Evolutionary conservation across 352 stramenopile species (phyloP), one percentile per base, ranked within the genome.

Genomic region (Albugo candida): DNA sequence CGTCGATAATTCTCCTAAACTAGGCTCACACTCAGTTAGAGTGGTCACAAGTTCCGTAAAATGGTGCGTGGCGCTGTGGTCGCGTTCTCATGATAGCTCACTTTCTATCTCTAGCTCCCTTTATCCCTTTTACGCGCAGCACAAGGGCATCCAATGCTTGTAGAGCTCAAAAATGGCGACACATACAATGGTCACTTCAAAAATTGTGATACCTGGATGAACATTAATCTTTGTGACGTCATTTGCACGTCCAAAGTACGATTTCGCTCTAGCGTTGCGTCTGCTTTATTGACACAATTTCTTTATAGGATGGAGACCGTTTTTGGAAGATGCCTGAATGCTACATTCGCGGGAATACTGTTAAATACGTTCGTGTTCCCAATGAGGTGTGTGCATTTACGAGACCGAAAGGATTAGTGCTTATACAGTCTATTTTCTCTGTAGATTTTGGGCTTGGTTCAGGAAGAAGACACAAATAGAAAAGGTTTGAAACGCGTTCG

Each of bases 181-280:
- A 97, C 87, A 44, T 98, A 98, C 82, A 98, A 98, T 59, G 94
- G 95, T 20, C 81, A 93, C 45, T 72, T 99, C 36, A 84, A 96
- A 20, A 96, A 91, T 58, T 97, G 93, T 48, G 95, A 99, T 64
- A 93, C 86, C 12, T 99, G 88, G 81, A 99, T 99, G 95, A 99
- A 99, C 64, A 88, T 99, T 53, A 98, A 98, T 59, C 64, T 99
- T 27, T 74, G 81, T 13, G 93, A 98, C 59, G 93, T 98, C n/a
- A 98, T 98, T 63, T 97, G 93, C 55, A 99, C 95, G 16, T 97
- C 86, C 31, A 91, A 92, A 62, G 83, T 92, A 56, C 40, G 41
- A 2, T 45, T 1, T 24, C 42, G 6, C 27, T 27, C 4, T 13
- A 27, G 13, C 21, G 14, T 36, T 51, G 17, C 14, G 40, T 2